Conservation (phyloP, 768 basidiomycete genomes). For the Auricularia auricula-judae region DNA sequence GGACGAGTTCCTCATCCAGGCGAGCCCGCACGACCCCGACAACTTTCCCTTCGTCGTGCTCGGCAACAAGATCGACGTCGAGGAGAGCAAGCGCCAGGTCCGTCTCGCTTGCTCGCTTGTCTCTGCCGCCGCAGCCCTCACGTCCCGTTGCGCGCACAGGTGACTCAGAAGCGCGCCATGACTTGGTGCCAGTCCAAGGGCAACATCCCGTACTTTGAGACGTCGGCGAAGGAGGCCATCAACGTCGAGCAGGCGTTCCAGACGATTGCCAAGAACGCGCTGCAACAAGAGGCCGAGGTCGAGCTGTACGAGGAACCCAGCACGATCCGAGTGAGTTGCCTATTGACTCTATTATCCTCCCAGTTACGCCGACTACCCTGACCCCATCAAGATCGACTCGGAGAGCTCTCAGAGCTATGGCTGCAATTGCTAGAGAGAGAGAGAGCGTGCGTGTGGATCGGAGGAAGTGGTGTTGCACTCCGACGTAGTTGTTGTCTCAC, state of each 20-base stretch:
- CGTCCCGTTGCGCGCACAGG: slow-evolving; percentile 34
- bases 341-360: slow-evolving; percentile 5
- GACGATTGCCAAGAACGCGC: slow-evolving; percentile 98
- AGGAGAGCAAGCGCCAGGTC: slow-evolving; percentile 96
- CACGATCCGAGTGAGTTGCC: slow-evolving; percentile 5
- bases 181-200: slow-evolving; percentile 99
- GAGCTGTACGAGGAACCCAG: slow-evolving; percentile 55
- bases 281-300: slow-evolving; percentile 94
- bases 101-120: slow-evolving; percentile 10
- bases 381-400: slow-evolving; percentile 93
- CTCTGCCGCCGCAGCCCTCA: not conserved
- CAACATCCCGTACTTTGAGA: slow-evolving; percentile 99
- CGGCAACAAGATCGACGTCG: slow-evolving; percentile 99
- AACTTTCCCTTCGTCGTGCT: slow-evolving; percentile 99
- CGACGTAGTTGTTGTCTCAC: not conserved
- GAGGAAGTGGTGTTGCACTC: not conserved
- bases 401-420: slow-evolving; percentile 86
- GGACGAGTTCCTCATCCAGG: slow-evolving; percentile 98
- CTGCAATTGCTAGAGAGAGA: slow-evolving; percentile 61
- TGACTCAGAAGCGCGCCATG: slow-evolving; percentile 99
- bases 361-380: slow-evolving; percentile 97
- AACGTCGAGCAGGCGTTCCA: slow-evolving; percentile 99
- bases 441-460: not conserved
- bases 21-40: slow-evolving; percentile 96
- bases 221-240: slow-evolving; percentile 98